These are phyloP conservation scores for Boletus rubroflammeus DNA, from an alignment of 768 basidiomycete genomes.

Conservation along the genomic window DNA sequence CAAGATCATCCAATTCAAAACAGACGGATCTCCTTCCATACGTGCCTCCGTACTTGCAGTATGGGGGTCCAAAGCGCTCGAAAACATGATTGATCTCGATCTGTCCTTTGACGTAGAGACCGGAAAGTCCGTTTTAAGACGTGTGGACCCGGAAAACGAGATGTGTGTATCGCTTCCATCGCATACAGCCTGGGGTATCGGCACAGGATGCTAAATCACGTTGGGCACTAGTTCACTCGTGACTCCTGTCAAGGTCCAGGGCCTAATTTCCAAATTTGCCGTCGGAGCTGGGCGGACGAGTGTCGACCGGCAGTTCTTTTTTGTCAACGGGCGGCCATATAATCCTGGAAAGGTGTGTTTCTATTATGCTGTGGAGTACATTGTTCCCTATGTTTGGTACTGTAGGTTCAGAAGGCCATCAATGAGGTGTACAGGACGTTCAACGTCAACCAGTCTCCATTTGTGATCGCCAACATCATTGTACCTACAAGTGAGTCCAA, in stretches of 20 bases:
- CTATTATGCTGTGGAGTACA: neutral
- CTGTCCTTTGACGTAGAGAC: constrained; percentile 64
- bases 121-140: constrained; percentile 41
- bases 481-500: constrained; percentile 65
- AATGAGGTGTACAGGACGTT: constrained; percentile 92
- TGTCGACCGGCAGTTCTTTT: constrained; percentile 89
- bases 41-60: constrained; percentile 65
- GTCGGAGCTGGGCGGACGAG: constrained; percentile 72
- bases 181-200: neutral
- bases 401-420: constrained; percentile 81
- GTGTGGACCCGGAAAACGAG: constrained; percentile 18
- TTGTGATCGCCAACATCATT: constrained; percentile 79
- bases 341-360: constrained; percentile 61
- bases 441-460: constrained; percentile 69
- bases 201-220: neutral
- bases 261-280: constrained; percentile 81
- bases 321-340: constrained; percentile 88
- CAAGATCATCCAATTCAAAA: constrained; percentile 68
- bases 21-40: constrained; percentile 61
- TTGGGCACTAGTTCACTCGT: constrained; percentile 13
- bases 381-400: neutral
- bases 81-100: constrained; percentile 71
- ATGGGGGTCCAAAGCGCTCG: constrained; percentile 82
- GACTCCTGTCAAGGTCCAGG: constrained; percentile 56
- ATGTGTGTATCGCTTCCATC: constrained; percentile 15